Evolutionary conservation across 148 eudicot species (phyloP).

Genomic region (Drosera capensis): DNA sequence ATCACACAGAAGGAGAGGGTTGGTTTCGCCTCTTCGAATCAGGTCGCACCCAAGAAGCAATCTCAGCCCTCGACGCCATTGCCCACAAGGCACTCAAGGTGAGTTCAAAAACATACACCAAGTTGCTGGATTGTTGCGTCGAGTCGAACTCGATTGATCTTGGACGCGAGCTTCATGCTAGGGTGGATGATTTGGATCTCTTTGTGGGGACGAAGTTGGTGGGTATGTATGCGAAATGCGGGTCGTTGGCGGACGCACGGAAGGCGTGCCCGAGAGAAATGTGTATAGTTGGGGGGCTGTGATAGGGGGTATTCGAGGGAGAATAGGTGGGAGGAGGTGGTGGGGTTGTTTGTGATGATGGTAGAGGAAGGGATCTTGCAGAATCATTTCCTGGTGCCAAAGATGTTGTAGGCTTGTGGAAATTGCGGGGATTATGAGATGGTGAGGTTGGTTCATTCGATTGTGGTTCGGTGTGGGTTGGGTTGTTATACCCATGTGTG

Average conservation of each 20-base stretch:
- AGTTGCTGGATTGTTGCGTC: conserved; percentile 42
- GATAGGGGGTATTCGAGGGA: conserved; percentile 60
- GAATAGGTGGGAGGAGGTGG: conserved; percentile 47
- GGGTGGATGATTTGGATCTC: conserved; percentile 19
- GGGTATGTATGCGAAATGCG: conserved; percentile 66
- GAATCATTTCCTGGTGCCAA: conserved; percentile 46
- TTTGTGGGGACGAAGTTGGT: conserved; percentile 55
- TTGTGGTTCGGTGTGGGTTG: conserved; percentile 46
- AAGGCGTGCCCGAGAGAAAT: conserved; percentile 45
- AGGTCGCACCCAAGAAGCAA: conserved; percentile 40
- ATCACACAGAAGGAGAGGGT: conserved; percentile 26
- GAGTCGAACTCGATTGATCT: conserved; percentile 21
- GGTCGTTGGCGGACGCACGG: conserved; percentile 44
- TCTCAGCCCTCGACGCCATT: conserved; percentile 40
- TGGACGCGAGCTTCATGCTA: conserved; percentile 44
- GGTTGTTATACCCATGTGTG: conserved; percentile 19
- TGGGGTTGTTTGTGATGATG: conserved; percentile 41
- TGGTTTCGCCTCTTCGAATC: conserved; percentile 30
- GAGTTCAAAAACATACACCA: conserved; percentile 22
- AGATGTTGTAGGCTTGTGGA: conserved; percentile 75
- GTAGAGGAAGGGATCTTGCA: conserved; percentile 37
- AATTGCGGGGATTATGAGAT: conserved; percentile 46
- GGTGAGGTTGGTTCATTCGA: conserved; percentile 53
- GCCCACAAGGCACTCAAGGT: conserved; percentile 28
- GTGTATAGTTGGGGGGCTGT: conserved; percentile 70